These are phyloP conservation scores for Phytophthora foliorum DNA, from an alignment of 352 stramenopile genomes.

Conservation along the genomic window DNA sequence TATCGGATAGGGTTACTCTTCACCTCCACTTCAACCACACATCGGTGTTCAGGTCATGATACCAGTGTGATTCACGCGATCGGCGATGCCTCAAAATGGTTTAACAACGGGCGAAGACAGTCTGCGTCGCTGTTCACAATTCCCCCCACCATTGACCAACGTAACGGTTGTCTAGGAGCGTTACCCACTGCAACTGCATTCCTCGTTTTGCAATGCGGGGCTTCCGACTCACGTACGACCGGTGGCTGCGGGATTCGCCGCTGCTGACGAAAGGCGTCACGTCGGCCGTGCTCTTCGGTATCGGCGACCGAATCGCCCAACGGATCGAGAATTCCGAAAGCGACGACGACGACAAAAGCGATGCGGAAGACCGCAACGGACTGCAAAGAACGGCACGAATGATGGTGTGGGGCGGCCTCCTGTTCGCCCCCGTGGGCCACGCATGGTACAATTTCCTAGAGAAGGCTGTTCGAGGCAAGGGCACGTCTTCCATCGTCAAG, in stretches of 20 bases:
- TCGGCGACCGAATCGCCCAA: slow-evolving; percentile 74
- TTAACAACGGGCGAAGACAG: too few species aligned
- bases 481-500: slow-evolving; percentile 33
- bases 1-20: slow-evolving; percentile 17
- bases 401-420: slow-evolving; percentile 89
- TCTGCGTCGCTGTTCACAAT: too few species aligned
- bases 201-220: slow-evolving; percentile 45
- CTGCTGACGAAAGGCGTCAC: slow-evolving; percentile 80
- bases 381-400: slow-evolving; percentile 57
- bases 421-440: slow-evolving; percentile 91
- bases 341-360: not conserved
- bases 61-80: slow-evolving; percentile 15
- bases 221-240: slow-evolving; percentile 62
- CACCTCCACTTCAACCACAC: slow-evolving; percentile 34
- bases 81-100: not conserved
- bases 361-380: slow-evolving; percentile 23
- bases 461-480: slow-evolving; percentile 41
- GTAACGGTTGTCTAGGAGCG: too few species aligned
- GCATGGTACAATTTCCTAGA: slow-evolving; percentile 93
- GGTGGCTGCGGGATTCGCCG: slow-evolving; percentile 56
- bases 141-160: too few species aligned
- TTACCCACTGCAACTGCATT: slow-evolving; percentile 14
- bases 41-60: slow-evolving; percentile 12
- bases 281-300: slow-evolving; percentile 71
- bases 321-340: slow-evolving; percentile 40